Evolutionary conservation across 257 asterid genomes (phyloP).

Genomic region (Capsicum pubescens): DNA sequence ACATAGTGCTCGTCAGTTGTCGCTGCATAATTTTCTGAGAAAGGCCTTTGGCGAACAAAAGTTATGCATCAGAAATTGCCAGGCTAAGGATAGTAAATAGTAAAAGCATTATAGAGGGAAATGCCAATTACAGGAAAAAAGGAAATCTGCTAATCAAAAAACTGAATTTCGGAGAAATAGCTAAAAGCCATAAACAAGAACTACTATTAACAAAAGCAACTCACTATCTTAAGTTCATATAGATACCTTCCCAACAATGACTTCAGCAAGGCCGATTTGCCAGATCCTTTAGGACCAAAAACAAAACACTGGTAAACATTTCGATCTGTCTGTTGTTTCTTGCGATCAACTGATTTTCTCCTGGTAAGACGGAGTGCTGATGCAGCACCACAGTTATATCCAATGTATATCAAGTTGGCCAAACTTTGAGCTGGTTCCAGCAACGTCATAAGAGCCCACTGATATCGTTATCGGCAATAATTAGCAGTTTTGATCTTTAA

Average conservation of each 20-base stretch:
- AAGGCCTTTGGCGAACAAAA: conserved; percentile 68
- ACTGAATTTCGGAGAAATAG: neutral
- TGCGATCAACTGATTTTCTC: conserved; percentile 72
- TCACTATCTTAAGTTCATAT: conserved; percentile 31
- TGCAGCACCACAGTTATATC: conserved; percentile 77
- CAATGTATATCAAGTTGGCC: conserved; percentile 88
- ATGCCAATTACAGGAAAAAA: neutral
- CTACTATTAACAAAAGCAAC: neutral
- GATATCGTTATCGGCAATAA: conserved; percentile 43
- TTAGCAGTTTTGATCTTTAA: conserved; percentile 34
- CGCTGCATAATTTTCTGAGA: conserved; percentile 68
- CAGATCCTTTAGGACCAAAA: conserved; percentile 88
- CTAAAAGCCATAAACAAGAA: neutral
- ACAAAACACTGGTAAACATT: conserved; percentile 89
- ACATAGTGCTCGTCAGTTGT: conserved; percentile 62
- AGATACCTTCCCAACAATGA: conserved; percentile 86
- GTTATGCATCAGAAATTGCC: conserved; percentile 19
- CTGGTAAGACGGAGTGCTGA: conserved; percentile 81
- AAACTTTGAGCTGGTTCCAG: conserved; percentile 86
- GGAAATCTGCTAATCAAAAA: neutral
- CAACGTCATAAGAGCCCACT: conserved; percentile 98
- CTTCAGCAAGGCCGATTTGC: conserved; percentile 77
- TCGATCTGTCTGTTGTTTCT: conserved; percentile 80
- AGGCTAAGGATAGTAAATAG: neutral
- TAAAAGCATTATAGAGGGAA: too few species aligned